Percentiles rank a stretch among this genome's conserved stretches.
phyloP scores from a whole-genome alignment of 371 early-diverging fungal genomes.

The Circinella minor region DNA sequence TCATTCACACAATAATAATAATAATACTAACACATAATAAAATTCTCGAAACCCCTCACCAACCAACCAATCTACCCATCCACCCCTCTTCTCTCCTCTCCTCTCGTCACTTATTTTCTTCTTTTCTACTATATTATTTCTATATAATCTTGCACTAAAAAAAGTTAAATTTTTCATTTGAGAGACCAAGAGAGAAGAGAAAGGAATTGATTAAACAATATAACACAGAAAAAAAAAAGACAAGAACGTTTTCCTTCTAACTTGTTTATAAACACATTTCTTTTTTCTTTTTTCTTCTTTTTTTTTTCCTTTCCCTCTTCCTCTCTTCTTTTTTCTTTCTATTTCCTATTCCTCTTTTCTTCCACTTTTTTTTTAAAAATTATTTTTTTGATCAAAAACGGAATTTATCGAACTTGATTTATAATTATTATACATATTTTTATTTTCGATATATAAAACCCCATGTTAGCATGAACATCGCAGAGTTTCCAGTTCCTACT shows the following conservation, averaged over 20 bases:
- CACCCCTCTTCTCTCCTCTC: not conserved
- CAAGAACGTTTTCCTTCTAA: not conserved
- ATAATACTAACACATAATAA: no score
- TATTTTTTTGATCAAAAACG: no score
- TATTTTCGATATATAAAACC: conserved; percentile 16
- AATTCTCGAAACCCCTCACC: not conserved
- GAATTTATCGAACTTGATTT: no score
- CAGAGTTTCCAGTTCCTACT: conserved; percentile 37
- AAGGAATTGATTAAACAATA: no score
- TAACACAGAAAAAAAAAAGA: no score
- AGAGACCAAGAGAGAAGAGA: no score
- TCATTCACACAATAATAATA: not conserved
- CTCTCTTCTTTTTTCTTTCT: not conserved
- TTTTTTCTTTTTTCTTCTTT: not conserved
- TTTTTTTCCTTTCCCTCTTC: not conserved
- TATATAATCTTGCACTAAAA: no score
- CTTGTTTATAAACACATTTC: not conserved
- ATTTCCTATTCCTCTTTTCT: not conserved
- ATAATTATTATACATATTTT: not conserved
- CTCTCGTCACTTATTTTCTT: no score
- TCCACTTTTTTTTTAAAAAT: no score
- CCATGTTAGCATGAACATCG: conserved; percentile 23
- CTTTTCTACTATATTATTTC: no score
- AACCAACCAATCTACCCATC: conserved; percentile 8
- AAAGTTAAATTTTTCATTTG: no score